phyloP scores from a whole-genome alignment of 163 green algal species.

The Prototheca cutis region DNA sequence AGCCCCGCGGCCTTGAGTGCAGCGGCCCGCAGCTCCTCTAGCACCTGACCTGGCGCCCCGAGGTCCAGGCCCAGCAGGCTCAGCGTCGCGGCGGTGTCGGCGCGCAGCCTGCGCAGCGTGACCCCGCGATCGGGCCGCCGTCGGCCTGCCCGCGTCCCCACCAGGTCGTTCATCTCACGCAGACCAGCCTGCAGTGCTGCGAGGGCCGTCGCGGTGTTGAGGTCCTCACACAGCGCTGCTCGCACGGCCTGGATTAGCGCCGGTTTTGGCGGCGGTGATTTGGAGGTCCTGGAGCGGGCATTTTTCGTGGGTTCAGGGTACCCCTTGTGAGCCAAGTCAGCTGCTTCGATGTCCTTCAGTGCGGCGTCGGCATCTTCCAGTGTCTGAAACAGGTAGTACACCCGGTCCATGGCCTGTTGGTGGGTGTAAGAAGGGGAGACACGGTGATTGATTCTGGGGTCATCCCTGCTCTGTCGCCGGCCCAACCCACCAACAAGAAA shows the following conservation, averaged over 20 bases:
- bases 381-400: conserved; percentile 88
- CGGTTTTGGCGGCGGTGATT: not conserved
- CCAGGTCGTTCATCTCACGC: conserved; percentile 81
- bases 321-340: no score
- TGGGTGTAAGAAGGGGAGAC: no score
- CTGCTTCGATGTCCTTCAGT: no score
- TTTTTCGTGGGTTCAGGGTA: no score
- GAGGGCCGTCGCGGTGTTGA: conserved; percentile 68
- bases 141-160: conserved; percentile 22
- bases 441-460: no score
- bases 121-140: not conserved
- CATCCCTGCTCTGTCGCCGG: no score
- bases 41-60: conserved; percentile 15
- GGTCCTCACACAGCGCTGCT: conserved; percentile 56
- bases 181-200: conserved; percentile 65
- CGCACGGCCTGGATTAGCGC: conserved; percentile 23
- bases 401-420: conserved; percentile 60
- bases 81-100: conserved; percentile 18
- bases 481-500: no score
- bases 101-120: not conserved
- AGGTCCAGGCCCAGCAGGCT: conserved; percentile 54
- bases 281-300: not conserved
- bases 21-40: conserved; percentile 52
- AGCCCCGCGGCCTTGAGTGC: conserved; percentile 60
- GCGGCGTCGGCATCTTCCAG: conserved; percentile 37